These are phyloP conservation scores for Tulasnella sp. DNA, from an alignment of 768 basidiomycete species.

Conservation along the genomic window DNA sequence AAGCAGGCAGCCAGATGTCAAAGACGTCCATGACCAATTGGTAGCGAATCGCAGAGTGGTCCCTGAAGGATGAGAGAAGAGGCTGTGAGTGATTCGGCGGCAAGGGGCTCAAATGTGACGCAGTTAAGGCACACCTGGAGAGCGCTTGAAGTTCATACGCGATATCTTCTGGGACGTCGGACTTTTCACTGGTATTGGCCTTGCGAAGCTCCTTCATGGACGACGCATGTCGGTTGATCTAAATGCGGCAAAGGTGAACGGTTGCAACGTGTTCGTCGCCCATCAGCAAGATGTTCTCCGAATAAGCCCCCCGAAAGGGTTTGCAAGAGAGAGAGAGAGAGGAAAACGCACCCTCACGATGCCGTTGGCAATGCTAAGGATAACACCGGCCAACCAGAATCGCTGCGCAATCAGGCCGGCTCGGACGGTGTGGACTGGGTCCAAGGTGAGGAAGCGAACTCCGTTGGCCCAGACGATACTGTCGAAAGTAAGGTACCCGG, in stretches of 20 bases:
- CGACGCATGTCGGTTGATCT: slow-evolving; percentile 1
- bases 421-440: slow-evolving; percentile 51
- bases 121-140: background rate
- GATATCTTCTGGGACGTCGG: slow-evolving; percentile 39
- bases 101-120: background rate
- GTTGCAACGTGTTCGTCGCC: background rate
- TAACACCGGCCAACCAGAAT: slow-evolving; percentile 83
- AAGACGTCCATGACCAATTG: slow-evolving; percentile 80
- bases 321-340: background rate
- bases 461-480: slow-evolving; percentile 76
- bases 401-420: slow-evolving; percentile 62
- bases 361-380: slow-evolving; percentile 66
- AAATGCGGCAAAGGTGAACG: background rate
- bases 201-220: slow-evolving; percentile 21
- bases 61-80: slow-evolving; percentile 33
- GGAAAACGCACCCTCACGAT: slow-evolving; percentile 52
- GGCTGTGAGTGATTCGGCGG: slow-evolving; percentile 18
- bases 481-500: slow-evolving; percentile 78
- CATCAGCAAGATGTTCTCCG: background rate
- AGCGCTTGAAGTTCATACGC: background rate
- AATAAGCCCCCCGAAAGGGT: slow-evolving; percentile 13
- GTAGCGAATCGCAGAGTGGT: slow-evolving; percentile 56
- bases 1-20: slow-evolving; percentile 87
- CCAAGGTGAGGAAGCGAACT: slow-evolving; percentile 55
- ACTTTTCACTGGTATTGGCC: slow-evolving; percentile 52